Evolutionary conservation across 1,284 basidiomycete genomes (phyloP).

Genomic region (Moesziomyces sp.): DNA sequence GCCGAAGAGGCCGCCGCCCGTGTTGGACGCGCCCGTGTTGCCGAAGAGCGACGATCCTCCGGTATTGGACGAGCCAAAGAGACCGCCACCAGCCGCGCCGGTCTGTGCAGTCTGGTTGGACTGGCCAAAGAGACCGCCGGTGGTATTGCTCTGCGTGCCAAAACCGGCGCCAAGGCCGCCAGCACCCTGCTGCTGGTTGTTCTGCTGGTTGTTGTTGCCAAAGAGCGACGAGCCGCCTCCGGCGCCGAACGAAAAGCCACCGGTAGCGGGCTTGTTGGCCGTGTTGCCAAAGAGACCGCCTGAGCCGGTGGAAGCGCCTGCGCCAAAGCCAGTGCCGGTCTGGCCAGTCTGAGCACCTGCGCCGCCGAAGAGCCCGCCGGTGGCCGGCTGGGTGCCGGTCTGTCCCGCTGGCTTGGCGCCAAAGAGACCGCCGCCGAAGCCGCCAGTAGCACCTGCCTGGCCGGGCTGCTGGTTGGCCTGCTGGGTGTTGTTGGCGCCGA

Average conservation of each 20-base stretch:
- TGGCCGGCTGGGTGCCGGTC: constrained; percentile 53
- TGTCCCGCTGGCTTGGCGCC: constrained; percentile 60
- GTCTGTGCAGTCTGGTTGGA: constrained; percentile 47
- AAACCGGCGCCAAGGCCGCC: constrained; percentile 42
- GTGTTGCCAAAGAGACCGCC: constrained; percentile 67
- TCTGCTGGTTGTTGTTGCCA: constrained; percentile 43
- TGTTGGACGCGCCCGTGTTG: constrained; percentile 60
- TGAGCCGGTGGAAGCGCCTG: constrained; percentile 28
- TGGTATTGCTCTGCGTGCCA: constrained; percentile 33
- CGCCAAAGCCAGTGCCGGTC: constrained; percentile 49
- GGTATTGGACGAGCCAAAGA: constrained; percentile 49
- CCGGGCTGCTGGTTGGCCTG: constrained; percentile 40
- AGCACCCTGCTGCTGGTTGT: constrained; percentile 35
- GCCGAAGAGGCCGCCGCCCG: constrained; percentile 70
- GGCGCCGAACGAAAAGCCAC: constrained; percentile 53
- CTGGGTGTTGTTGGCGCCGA: constrained; percentile 43
- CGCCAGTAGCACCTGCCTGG: constrained; percentile 41
- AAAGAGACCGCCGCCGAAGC: constrained; percentile 61
- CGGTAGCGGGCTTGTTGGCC: constrained; percentile 44
- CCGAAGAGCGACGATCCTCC: constrained; percentile 61
- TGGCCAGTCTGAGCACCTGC: constrained; percentile 58
- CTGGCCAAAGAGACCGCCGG: constrained; percentile 62
- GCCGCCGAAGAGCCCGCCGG: constrained; percentile 67
- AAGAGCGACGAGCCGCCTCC: constrained; percentile 64
- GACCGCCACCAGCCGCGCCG: constrained; percentile 49